Conservation (phyloP, 352 stramenopile species). For the Pythium monospermum region DNA sequence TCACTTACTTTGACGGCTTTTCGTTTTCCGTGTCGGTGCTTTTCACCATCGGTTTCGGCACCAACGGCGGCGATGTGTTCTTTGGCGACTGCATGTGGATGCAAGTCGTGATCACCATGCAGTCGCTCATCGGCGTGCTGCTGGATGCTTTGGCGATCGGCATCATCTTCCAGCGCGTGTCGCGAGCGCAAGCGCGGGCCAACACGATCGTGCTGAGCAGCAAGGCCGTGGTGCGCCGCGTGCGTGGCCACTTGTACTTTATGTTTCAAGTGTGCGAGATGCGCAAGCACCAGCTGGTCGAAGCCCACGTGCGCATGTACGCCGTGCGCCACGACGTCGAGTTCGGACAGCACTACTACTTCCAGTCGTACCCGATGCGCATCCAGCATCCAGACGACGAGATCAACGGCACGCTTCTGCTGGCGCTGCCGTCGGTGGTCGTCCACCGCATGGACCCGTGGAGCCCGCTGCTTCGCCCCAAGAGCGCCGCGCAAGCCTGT, state of each 20-base stretch:
- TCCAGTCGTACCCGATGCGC: slow-evolving; percentile 92
- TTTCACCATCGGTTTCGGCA: slow-evolving; percentile 79
- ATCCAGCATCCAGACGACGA: slow-evolving; percentile 93
- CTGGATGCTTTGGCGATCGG: slow-evolving; percentile 93
- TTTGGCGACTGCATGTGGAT: slow-evolving; percentile 92
- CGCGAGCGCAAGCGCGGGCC: slow-evolving; percentile 83
- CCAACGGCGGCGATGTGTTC: slow-evolving; percentile 74
- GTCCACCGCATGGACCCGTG: slow-evolving; percentile 91
- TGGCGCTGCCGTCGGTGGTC: slow-evolving; percentile 88
- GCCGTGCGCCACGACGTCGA: slow-evolving; percentile 80
- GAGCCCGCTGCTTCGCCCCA: slow-evolving; percentile 86
- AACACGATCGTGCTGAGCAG: slow-evolving; percentile 94
- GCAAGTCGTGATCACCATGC: slow-evolving; percentile 87
- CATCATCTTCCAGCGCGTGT: slow-evolving; percentile 93
- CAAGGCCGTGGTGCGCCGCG: slow-evolving; percentile 84
- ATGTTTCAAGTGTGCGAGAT: slow-evolving; percentile 90
- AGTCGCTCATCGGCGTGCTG: slow-evolving; percentile 89
- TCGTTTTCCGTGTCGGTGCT: slow-evolving; percentile 78
- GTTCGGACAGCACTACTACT: slow-evolving; percentile 72
- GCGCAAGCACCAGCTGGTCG: slow-evolving; percentile 93
- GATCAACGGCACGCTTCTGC: slow-evolving; percentile 83
- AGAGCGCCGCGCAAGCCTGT: slow-evolving; percentile 32
- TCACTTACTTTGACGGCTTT: slow-evolving; percentile 67
- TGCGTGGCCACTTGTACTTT: slow-evolving; percentile 90
- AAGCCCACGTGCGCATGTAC: slow-evolving; percentile 93